Base-by-base conservation (phyloP, 2,329 filamentous ascomycete species). In the Fusarium virguliforme region DNA sequence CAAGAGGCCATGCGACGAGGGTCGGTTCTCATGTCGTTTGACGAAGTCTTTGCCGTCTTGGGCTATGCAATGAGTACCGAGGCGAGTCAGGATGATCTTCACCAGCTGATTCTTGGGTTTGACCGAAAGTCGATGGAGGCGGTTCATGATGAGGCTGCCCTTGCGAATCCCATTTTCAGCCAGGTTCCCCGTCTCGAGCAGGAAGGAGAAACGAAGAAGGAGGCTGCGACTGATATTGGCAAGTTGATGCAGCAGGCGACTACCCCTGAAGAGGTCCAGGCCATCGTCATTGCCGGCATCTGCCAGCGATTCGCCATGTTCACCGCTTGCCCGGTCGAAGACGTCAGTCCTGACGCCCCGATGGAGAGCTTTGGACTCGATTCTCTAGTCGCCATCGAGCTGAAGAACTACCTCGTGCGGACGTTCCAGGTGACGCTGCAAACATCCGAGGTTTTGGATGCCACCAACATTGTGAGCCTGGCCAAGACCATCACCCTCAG, bases 321-420 rank as follows among this genome's bases (percentile, higher is more conserved):
- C 34, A 66, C 60, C 8, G 63, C 63, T 7, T 58, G 53, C 34
- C 63, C 61, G 6, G 62, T 62, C 3, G 67, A 70, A 1, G 67
- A 70, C 8, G 53, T 70, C n/a, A 64, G 64, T 9, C 59, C 65
- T 0, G 65, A 68, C 38, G 53, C 62, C 24, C 60, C 67, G 7
- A 63, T 71, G 55, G 62, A 62, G 15, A 65, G 40, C 10, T 60
- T 71, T 6, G 68, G 68, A 7, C 62, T 71, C 26, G 68, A 71
- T 22, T 71, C 68, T 13, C 60, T 71, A 2, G 65, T 71, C 4
- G 59, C 68, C n/a, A 71, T 68, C 3, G 68, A 71, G 53, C 38
- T 71, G 54, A 71, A 71, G 60, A 71, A 71, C 48, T 71, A 43
- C 24, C 56, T 71, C 37, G 58, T 34, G 12, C 62, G 65, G 3